phyloP scores from a whole-genome alignment of 176 grass and related monocot genomes.

The Pharus latifolius region DNA sequence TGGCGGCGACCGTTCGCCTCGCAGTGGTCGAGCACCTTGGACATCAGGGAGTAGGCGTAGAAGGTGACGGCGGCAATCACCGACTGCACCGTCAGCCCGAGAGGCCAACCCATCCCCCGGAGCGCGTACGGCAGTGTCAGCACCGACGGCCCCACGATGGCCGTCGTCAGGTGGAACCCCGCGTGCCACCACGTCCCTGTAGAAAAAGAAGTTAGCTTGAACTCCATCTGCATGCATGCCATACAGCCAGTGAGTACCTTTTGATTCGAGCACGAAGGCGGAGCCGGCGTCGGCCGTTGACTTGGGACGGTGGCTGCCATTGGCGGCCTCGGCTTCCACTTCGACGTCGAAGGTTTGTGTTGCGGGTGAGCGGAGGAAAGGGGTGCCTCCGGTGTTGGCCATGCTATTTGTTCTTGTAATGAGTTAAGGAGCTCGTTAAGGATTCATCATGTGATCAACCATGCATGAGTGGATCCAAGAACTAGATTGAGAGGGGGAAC shows the following conservation, averaged over 20 bases:
- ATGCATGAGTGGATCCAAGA: too few species aligned
- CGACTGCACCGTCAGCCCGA: conserved; percentile 47
- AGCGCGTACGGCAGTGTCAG: conserved; percentile 88
- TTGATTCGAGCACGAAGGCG: conserved; percentile 83
- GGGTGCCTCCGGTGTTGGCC: conserved; percentile 8
- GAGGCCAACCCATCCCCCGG: conserved; percentile 65
- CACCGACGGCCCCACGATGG: conserved; percentile 78
- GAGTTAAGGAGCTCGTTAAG: too few species aligned
- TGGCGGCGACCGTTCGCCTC: conserved; percentile 58
- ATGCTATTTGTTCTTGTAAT: not conserved
- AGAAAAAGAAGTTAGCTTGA: too few species aligned
- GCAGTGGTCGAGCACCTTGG: conserved; percentile 82
- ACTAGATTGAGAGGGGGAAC: too few species aligned
- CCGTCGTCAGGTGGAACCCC: conserved; percentile 92
- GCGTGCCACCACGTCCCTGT: conserved; percentile 90
- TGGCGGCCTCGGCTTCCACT: not conserved
- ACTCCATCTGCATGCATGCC: not conserved
- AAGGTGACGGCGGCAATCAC: conserved; percentile 56
- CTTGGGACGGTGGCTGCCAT: not conserved
- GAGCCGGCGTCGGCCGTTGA: conserved; percentile 46
- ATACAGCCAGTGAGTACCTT: conserved; percentile 10
- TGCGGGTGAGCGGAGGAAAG: conserved; percentile 17
- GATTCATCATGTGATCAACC: too few species aligned
- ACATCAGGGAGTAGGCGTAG: conserved; percentile 81
- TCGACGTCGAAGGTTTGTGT: not conserved